phyloP scores from a whole-genome alignment of 495 filamentous ascomycete species.

The Pseudoneurospora amorphoporcata region DNA sequence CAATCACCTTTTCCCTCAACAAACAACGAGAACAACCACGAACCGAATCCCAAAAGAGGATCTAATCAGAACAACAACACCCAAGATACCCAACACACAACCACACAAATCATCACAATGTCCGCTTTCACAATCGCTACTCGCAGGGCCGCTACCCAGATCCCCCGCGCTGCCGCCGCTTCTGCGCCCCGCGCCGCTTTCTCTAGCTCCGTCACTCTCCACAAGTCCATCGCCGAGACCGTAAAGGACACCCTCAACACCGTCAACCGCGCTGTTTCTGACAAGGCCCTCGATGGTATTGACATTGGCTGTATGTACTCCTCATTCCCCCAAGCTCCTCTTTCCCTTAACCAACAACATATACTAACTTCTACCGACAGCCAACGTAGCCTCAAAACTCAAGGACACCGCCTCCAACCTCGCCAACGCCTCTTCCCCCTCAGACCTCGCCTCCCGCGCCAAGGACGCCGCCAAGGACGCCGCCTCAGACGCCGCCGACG shows the following conservation, averaged over 20 bases:
- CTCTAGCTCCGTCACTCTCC: constrained; percentile 28
- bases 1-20: background rate
- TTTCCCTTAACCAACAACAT: background rate
- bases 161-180: constrained; percentile 10
- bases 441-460: background rate
- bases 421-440: background rate
- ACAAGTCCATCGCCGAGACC: constrained; percentile 34
- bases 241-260: constrained; percentile 43
- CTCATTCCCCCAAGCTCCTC: background rate
- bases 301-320: constrained; percentile 36
- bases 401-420: constrained; percentile 25
- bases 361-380: constrained; percentile 19
- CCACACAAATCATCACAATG: constrained; percentile 27
- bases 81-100: background rate
- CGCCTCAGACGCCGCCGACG: background rate
- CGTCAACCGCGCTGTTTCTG: constrained; percentile 40
- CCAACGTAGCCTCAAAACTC: constrained; percentile 35
- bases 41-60: background rate
- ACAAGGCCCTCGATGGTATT: constrained; percentile 48
- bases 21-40: background rate
- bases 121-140: constrained; percentile 34
- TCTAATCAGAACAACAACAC: background rate
- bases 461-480: constrained; percentile 11
- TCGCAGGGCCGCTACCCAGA: constrained; percentile 26
- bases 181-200: constrained; percentile 30